These are phyloP conservation scores for Euphorbia peplus DNA, from an alignment of 345 rosid species.

Conservation along the genomic window DNA sequence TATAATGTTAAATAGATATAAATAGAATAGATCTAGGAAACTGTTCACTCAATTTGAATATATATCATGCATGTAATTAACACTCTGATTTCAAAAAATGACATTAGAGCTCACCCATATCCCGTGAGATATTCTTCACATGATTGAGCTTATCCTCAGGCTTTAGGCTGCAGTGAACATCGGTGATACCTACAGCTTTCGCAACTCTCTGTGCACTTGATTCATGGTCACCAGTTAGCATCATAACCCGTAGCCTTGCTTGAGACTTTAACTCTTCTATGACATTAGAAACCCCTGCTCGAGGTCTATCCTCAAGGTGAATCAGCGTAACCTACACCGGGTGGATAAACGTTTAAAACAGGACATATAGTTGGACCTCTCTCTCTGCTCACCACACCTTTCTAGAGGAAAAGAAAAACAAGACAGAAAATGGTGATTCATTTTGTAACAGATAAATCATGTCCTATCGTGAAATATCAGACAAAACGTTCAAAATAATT, in stretches of 20 bases:
- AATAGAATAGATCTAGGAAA: neutral
- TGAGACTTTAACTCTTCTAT: conserved; percentile 54
- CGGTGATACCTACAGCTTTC: conserved; percentile 73
- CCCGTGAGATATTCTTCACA: conserved; percentile 67
- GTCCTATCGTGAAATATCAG: too few relatives aligned
- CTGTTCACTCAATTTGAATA: neutral
- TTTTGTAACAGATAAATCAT: too few relatives aligned
- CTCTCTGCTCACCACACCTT: neutral
- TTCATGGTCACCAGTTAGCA: conserved; percentile 93
- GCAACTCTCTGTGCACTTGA: conserved; percentile 98
- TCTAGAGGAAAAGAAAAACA: neutral
- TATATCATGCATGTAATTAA: neutral
- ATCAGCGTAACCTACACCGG: conserved; percentile 70
- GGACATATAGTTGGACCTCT: neutral
- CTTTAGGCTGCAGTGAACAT: conserved; percentile 78
- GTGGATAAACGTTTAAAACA: conserved; percentile 7
- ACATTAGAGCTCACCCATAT: conserved; percentile 53
- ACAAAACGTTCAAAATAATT: too few relatives aligned
- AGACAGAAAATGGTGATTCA: neutral
- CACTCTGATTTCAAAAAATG: neutral
- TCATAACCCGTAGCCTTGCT: conserved; percentile 70
- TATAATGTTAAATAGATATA: neutral
- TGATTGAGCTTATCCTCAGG: conserved; percentile 91
- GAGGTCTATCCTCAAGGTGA: conserved; percentile 95
- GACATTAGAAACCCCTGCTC: conserved; percentile 75